Percentiles rank a stretch among this genome's conserved stretches.
phyloP scores from a whole-genome alignment of 257 asterid species.

The Solanum tacnaense region DNA sequence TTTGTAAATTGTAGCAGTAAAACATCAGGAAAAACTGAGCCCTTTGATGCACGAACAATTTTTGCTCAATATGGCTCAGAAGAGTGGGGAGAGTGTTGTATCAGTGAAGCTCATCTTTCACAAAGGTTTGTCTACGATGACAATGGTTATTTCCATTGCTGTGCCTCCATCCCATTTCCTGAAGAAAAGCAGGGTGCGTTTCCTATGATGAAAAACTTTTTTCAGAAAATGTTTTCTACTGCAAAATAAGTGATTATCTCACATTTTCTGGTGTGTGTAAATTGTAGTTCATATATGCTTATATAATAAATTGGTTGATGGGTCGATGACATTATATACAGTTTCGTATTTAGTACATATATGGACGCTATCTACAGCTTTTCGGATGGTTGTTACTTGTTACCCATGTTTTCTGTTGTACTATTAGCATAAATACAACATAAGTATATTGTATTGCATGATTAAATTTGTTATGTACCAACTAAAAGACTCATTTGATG shows the following conservation, averaged over 20 bases:
- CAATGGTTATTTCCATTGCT: constrained; percentile 78
- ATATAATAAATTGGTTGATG: neutral
- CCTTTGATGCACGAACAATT: constrained; percentile 68
- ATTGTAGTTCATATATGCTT: neutral
- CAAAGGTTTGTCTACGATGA: constrained; percentile 56
- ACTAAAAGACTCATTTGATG: neutral
- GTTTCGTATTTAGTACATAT: neutral
- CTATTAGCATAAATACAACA: neutral
- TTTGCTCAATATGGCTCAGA: constrained; percentile 53
- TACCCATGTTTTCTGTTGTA: neutral
- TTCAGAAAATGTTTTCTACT: neutral
- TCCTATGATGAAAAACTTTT: neutral
- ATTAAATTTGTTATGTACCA: neutral
- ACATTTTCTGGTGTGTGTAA: neutral
- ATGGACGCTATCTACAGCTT: neutral
- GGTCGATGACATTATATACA: neutral
- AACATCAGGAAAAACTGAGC: constrained; percentile 15
- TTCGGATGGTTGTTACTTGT: neutral
- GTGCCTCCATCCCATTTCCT: constrained; percentile 81
- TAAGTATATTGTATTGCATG: neutral
- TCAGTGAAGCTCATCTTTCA: constrained; percentile 81
- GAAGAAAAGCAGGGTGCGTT: constrained; percentile 14
- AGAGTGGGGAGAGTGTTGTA: constrained; percentile 78
- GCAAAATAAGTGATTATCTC: neutral
- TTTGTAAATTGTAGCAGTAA: constrained; percentile 14